These are phyloP conservation scores for Malassezia slooffiae DNA, from an alignment of 1,284 basidiomycete genomes.

Conservation along the genomic window DNA sequence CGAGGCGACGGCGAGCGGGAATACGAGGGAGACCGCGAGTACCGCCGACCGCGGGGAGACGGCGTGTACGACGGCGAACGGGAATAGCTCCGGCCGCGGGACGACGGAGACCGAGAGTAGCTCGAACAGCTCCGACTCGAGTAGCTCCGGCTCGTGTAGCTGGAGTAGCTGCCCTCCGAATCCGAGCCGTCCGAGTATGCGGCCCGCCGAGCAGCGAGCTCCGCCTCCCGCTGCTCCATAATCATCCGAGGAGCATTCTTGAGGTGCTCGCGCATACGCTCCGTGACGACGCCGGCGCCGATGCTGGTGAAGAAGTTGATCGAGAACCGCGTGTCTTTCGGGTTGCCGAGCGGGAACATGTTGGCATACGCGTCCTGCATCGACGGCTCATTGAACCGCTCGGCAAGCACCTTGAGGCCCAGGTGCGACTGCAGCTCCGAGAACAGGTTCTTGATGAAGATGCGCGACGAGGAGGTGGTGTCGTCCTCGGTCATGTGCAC, in stretches of 20 bases:
- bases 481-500: conserved; percentile 95
- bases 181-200: conserved; percentile 15
- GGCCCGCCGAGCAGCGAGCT: conserved; percentile 42
- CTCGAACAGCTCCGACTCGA: conserved; percentile 10
- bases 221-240: conserved; percentile 71
- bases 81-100: too few species aligned
- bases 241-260: conserved; percentile 85
- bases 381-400: conserved; percentile 58
- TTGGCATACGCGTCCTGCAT: conserved; percentile 62
- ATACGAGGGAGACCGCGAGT: conserved; percentile 9
- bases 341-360: conserved; percentile 92
- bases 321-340: conserved; percentile 89
- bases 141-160: too few species aligned
- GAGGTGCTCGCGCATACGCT: conserved; percentile 90
- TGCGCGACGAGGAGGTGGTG: conserved; percentile 87
- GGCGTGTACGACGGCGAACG: conserved; percentile 14
- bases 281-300: conserved; percentile 77
- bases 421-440: conserved; percentile 86
- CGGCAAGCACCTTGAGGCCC: conserved; percentile 67
- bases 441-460: conserved; percentile 94
- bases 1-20: conserved; percentile 12
- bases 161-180: conserved; percentile 17
- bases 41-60: conserved; percentile 7
- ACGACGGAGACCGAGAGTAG: background rate
- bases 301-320: conserved; percentile 93